Evolutionary conservation across 1,284 basidiomycete species (phyloP), one percentile per base, ranked within the genome.

Genomic region (Porodaedalea pini): DNA sequence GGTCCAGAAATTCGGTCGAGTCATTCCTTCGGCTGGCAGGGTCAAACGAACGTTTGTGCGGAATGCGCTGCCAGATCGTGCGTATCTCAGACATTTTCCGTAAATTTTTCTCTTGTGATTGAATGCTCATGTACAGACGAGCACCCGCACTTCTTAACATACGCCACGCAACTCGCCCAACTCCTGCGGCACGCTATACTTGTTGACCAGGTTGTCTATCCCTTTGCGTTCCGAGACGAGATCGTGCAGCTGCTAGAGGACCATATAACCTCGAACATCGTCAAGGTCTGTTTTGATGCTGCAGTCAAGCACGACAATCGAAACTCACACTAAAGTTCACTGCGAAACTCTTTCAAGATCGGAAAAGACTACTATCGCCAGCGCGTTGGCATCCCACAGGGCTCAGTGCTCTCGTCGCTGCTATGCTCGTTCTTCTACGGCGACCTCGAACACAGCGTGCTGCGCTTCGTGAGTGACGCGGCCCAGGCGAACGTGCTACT

Each of bases 401-500:
- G 97, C 13, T 98, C 94, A 0, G 84, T 93, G 25, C 73, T 99
- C 27, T 97, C 94, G 4, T 85, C 90, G 1, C 68, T 98, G 29
- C 74, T 99, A 1, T 99, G 97, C 68, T 90, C 90, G 1, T 90
- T 94, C 71, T 97, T 94, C 71, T 98, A 98, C 62, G 94, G 93
- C 0, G 86, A 95, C 65, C 77, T 99, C 63, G 97, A 98, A 71
- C 77, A 73, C 25, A 70, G 2, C 91, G 87, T 61, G 80, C 80
- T 2, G 67, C 79, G 15, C 80, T 86, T 51, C 69, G 74, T 0
- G 71, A 81, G 10, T 3, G 52, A 47, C 45, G 29, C 23, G 29
- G 4, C 53, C 44, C 54, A 52, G 27, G 29, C n/a, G 32, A 7
- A 96, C 92, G 68, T 88, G 2, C 73, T 98, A 1, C 73, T 98